Evolutionary conservation across 371 early-diverging fungal species (phyloP).

Genomic region (Mortierella sp.): DNA sequence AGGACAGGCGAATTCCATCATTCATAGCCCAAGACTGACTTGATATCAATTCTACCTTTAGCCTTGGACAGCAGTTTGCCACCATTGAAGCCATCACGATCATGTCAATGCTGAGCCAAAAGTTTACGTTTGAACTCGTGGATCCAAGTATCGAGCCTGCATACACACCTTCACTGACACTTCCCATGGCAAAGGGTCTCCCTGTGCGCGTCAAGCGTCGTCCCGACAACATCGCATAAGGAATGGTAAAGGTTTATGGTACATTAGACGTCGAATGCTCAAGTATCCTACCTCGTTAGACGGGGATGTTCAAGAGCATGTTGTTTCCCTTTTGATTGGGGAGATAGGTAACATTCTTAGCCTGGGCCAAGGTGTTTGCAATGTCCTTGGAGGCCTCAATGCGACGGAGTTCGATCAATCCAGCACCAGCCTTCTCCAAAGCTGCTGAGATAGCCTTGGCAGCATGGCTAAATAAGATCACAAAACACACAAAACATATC

Average conservation of each 20-base stretch:
- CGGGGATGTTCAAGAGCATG: constrained; percentile 53
- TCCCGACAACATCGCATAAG: background rate
- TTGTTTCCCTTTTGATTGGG: constrained; percentile 67
- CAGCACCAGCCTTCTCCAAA: constrained; percentile 91
- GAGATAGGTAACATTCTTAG: constrained; percentile 93
- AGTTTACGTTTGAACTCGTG: constrained; percentile 58
- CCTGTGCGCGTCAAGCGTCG: constrained; percentile 37
- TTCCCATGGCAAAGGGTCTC: constrained; percentile 54
- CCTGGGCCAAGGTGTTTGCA: constrained; percentile 84
- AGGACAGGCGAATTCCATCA: too few relatives aligned
- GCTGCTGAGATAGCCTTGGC: constrained; percentile 92
- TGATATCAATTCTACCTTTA: constrained; percentile 2
- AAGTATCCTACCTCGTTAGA: constrained; percentile 16
- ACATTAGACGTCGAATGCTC: background rate
- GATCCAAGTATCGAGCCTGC: constrained; percentile 45
- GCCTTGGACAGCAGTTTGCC: constrained; percentile 64
- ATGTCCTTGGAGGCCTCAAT: constrained; percentile 98
- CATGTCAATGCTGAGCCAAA: constrained; percentile 58
- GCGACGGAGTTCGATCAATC: constrained; percentile 94
- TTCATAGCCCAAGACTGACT: too few relatives aligned
- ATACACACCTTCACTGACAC: constrained; percentile 57
- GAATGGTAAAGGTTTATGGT: too few relatives aligned
- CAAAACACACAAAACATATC: too few relatives aligned
- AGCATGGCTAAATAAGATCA: constrained; percentile 58
- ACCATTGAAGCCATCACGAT: constrained; percentile 67